Percentiles rank a stretch among this genome's conserved stretches.
Conservation (phyloP, 208 protist species). For the Wallacemonas sp. region DNA sequence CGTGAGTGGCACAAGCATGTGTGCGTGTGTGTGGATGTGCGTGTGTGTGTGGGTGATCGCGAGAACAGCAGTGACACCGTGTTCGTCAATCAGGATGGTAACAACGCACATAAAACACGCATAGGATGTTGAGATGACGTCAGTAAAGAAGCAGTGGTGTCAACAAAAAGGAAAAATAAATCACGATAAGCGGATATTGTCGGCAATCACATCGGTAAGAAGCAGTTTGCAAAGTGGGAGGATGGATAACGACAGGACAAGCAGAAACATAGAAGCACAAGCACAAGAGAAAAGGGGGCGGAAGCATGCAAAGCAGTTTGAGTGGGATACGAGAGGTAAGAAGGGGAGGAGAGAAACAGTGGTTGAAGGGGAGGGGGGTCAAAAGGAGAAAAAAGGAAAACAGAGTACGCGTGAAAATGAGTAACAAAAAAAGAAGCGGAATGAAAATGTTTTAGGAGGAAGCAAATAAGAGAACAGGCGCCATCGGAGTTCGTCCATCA, state of each 20-base stretch:
- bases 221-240: too few species aligned
- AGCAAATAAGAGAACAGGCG: background rate
- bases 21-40: background rate
- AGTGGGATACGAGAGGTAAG: background rate
- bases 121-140: too few species aligned
- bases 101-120: too few species aligned
- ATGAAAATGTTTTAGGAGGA: background rate
- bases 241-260: constrained; percentile 8
- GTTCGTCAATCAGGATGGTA: too few species aligned
- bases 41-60: background rate
- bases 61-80: too few species aligned
- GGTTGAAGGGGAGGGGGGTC: background rate
- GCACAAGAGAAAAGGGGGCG: background rate
- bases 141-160: background rate
- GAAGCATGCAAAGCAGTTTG: constrained; percentile 7
- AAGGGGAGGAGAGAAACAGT: background rate
- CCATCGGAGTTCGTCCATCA: too few species aligned
- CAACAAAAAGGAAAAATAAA: background rate
- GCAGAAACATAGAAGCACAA: background rate
- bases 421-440: background rate
- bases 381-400: background rate
- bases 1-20: background rate
- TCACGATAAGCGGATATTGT: background rate
- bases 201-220: too few species aligned
- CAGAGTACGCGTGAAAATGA: background rate